Conservation (phyloP, 139 green algal genomes). For the Edaphochlamys debaryana region DNA sequence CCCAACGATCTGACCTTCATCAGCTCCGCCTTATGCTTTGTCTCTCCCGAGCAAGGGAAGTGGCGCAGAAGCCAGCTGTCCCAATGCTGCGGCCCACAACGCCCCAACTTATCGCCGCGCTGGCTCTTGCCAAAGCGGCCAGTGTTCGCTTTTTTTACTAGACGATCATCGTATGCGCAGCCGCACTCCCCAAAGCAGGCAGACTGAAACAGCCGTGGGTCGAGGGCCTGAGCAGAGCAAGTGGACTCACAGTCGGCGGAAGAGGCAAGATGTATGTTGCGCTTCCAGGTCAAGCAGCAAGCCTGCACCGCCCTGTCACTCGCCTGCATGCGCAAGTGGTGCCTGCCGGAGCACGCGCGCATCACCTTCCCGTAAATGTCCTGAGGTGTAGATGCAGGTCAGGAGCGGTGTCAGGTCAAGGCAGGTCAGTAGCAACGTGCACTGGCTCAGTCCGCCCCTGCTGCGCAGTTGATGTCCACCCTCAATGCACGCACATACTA, state of each 20-base stretch:
- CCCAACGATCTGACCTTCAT: too few species aligned
- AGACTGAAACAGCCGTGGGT: constrained; percentile 28
- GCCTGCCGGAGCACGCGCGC: not conserved
- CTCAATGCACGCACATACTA: too few species aligned
- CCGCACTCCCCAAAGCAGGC: constrained; percentile 20
- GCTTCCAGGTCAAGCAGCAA: too few species aligned
- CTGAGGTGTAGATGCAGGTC: not conserved
- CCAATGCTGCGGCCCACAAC: constrained; percentile 1
- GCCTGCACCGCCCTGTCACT: too few species aligned
- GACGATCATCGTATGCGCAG: not conserved
- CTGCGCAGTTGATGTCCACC: too few species aligned
- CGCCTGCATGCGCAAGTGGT: not conserved
- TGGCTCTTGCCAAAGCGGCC: not conserved
- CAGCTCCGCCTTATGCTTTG: not conserved
- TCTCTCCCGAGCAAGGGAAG: constrained; percentile 4
- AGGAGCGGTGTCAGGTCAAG: too few species aligned
- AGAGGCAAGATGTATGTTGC: too few species aligned
- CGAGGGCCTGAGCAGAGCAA: too few species aligned
- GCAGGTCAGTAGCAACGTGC: too few species aligned
- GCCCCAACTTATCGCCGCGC: not conserved
- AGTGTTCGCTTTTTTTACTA: not conserved
- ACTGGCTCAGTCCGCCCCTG: too few species aligned
- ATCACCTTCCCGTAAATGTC: constrained; percentile 27
- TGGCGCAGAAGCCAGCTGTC: constrained; percentile 13
- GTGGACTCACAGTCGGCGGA: too few species aligned